These are phyloP conservation scores for Phytophthora capsici DNA, from an alignment of 352 stramenopile species.

Conservation along the genomic window DNA sequence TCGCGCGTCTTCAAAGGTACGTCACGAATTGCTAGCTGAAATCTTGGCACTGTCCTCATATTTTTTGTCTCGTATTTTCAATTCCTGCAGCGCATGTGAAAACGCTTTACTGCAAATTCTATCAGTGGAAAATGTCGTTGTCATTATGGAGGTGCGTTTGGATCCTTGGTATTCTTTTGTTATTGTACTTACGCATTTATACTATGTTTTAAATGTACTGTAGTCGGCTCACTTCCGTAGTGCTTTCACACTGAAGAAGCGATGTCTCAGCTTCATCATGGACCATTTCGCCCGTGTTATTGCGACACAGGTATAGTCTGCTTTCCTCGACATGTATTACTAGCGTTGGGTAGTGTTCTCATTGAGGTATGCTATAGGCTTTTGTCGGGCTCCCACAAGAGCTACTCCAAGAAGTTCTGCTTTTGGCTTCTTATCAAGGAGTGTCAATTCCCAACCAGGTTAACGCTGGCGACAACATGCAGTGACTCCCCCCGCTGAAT, in stretches of 20 bases:
- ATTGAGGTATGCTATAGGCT: slow-evolving; percentile 28
- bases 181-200: neutral
- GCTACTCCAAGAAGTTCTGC: slow-evolving; percentile 78
- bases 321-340: slow-evolving; percentile 1
- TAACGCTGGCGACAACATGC: slow-evolving; percentile 13
- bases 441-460: slow-evolving; percentile 74
- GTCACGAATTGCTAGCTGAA: neutral
- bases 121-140: slow-evolving; percentile 75
- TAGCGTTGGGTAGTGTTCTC: neutral
- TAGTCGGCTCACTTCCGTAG: slow-evolving; percentile 78
- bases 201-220: neutral
- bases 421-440: slow-evolving; percentile 66
- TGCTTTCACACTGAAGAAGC: slow-evolving; percentile 73
- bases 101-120: slow-evolving; percentile 69
- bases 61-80: no score
- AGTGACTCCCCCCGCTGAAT: slow-evolving; percentile 22
- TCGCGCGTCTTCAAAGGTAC: slow-evolving; percentile 62
- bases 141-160: slow-evolving; percentile 65
- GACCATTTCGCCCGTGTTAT: slow-evolving; percentile 85
- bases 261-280: slow-evolving; percentile 85
- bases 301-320: slow-evolving; percentile 56
- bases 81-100: slow-evolving; percentile 81
- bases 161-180: neutral
- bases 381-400: slow-evolving; percentile 68
- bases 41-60: neutral